Evolutionary conservation across 768 basidiomycete genomes (phyloP).

Genomic region (Tylopilus vinaceipallidus): DNA sequence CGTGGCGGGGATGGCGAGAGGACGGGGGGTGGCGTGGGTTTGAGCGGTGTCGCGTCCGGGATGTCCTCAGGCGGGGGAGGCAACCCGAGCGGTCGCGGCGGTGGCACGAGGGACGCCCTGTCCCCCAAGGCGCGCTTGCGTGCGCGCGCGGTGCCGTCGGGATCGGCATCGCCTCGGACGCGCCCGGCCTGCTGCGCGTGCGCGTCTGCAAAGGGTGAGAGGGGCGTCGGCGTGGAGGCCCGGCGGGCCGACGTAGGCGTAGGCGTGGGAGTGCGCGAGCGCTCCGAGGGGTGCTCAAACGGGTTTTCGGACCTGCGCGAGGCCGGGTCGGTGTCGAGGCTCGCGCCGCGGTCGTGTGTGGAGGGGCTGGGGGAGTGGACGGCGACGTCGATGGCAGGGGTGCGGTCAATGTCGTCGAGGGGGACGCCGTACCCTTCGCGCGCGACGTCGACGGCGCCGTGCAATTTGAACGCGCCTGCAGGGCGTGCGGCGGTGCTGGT

Average conservation of each 20-base stretch:
- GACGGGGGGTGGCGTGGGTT: conserved; percentile 33
- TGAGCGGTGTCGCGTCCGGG: conserved; percentile 35
- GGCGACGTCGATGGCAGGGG: conserved; percentile 37
- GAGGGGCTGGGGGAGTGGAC: conserved; percentile 29
- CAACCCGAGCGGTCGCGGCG: conserved; percentile 59
- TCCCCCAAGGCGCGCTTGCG: conserved; percentile 2
- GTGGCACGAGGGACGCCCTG: conserved; percentile 30
- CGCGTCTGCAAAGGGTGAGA: conserved; percentile 39
- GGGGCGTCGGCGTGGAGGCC: conserved; percentile 10
- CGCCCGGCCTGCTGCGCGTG: conserved; percentile 18
- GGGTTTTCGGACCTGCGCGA: conserved; percentile 38
- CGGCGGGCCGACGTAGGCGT: background rate
- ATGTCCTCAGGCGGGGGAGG: conserved; percentile 44
- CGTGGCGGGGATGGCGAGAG: conserved; percentile 31
- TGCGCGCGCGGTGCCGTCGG: background rate
- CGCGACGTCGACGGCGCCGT: conserved; percentile 47
- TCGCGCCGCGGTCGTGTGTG: conserved; percentile 11
- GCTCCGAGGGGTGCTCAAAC: conserved; percentile 35
- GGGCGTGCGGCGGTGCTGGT: conserved; percentile 22
- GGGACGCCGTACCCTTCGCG: conserved; percentile 40
- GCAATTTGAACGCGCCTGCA: conserved; percentile 44
- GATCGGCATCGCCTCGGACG: no score
- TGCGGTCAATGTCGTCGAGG: conserved; percentile 48
- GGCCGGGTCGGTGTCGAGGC: conserved; percentile 1
- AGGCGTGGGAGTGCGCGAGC: background rate